Base-by-base conservation (phyloP, 352 stramenopile genomes). In the Ophiocytium majus region DNA sequence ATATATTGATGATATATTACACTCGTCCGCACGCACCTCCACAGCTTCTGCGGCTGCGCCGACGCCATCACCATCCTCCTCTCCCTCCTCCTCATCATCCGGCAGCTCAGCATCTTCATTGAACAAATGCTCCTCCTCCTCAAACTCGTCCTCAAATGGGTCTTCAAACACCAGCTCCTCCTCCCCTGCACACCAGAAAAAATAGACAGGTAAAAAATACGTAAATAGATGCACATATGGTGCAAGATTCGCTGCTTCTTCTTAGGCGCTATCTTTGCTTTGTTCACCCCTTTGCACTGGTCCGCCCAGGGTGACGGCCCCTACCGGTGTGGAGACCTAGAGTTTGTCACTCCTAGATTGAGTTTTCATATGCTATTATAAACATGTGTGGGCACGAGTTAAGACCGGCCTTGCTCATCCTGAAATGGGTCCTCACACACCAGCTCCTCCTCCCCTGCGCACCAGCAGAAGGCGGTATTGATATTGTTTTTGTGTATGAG, bases 81-180 rank as follows among this genome's bases (percentile, higher is more conserved):
- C 81, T 79, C 75, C 82, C 28, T 35, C 82, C 32, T 84, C 49
- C 1, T 76, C 63, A 80, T 80, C 82, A 32, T 76, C 66, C 75
- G 76, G n/a, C n/a, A 37, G 37, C 43, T 84, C 28, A 9, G 81
- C 14, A 50, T 84, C 43, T 31, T 76, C 50, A n/a, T 35, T 23
- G 10, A 84, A 63, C 10, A 88, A 33, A 10, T 85, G 79, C 78
- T 88, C 80, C 80, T 80, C 80, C 80, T 80, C 79, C 31, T 88
- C 85, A 43, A 88, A 88, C 74, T 88, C 85, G 35, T 88, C 85
- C 10, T 83, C 85, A 76, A 88, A 88, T 0, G 85, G 85, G 80
- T 88, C 85, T 78, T 88, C 81, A 35, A 88, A 88, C 0, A 86
- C 63, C 10, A 88, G 76, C 9, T 88, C 75, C 37, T 86, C 85